Evolutionary conservation across 2,329 filamentous ascomycete genomes (phyloP).

Genomic region (Myriangium duriaei): DNA sequence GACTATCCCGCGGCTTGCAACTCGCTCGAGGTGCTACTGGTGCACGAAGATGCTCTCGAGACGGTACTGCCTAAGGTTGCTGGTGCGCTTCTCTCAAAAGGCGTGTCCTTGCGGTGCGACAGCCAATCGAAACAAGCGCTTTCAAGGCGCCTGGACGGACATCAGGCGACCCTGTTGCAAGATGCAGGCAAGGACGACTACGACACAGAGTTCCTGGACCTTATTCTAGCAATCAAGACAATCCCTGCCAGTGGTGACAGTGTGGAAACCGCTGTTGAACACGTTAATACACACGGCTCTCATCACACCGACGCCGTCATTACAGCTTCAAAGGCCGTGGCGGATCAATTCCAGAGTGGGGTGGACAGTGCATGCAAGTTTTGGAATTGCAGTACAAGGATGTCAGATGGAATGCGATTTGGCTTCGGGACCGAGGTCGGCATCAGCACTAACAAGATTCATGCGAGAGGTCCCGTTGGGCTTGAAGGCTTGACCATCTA

Average conservation of each 20-base stretch:
- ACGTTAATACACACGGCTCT: conserved; percentile 87
- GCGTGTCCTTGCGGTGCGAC: conserved; percentile 77
- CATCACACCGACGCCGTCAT: conserved; percentile 91
- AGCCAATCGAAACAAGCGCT: conserved; percentile 52
- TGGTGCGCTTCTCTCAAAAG: conserved; percentile 59
- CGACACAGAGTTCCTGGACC: conserved; percentile 77
- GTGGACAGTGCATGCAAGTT: conserved; percentile 88
- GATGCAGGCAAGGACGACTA: conserved; percentile 61
- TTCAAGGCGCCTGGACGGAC: conserved; percentile 30
- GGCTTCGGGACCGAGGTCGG: conserved; percentile 97
- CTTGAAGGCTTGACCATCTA: conserved; percentile 93
- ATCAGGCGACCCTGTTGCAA: conserved; percentile 40
- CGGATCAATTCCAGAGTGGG: conserved; percentile 70
- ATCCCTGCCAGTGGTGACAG: conserved; percentile 35
- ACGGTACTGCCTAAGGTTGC: conserved; percentile 60
- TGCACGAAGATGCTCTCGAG: conserved; percentile 57
- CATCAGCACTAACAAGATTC: conserved; percentile 98
- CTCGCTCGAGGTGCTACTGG: conserved; percentile 78
- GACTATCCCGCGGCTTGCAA: conserved; percentile 95
- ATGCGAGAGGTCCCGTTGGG: conserved; percentile 83
- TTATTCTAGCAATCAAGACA: conserved; percentile 72
- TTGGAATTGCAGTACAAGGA: conserved; percentile 91
- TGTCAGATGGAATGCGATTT: conserved; percentile 93
- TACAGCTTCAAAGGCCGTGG: conserved; percentile 53
- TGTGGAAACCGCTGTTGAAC: conserved; percentile 60